Evolutionary conservation across 31 red algal genomes (phyloP).

Genomic region (Odonthalia washingtoniensis): DNA sequence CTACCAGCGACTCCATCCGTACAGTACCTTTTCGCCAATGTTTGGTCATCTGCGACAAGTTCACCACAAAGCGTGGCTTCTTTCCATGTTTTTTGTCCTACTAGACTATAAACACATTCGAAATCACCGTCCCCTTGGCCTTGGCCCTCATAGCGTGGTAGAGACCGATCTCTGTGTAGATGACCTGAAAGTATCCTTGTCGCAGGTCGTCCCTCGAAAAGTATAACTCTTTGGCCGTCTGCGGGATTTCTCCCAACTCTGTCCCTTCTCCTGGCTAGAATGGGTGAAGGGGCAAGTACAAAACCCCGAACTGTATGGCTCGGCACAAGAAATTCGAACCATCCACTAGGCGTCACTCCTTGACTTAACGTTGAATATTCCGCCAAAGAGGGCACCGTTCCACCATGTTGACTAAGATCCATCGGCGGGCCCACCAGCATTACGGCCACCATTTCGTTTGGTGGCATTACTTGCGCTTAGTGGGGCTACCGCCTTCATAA

Average conservation of each 20-base stretch:
- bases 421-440: background rate
- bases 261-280: constrained; percentile 7
- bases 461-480: constrained; percentile 41
- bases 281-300: background rate
- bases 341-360: constrained; percentile 17
- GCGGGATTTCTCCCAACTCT: background rate
- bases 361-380: background rate
- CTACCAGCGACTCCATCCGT: constrained; percentile 39
- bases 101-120: constrained; percentile 26
- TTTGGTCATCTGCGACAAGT: constrained; percentile 38
- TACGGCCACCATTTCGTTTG: background rate
- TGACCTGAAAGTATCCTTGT: background rate
- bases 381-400: constrained; percentile 34
- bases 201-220: background rate
- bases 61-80: constrained; percentile 43
- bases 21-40: constrained; percentile 38
- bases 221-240: background rate
- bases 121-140: constrained; percentile 11
- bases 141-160: constrained; percentile 7
- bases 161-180: constrained; percentile 14
- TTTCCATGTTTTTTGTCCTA: background rate
- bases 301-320: constrained; percentile 31
- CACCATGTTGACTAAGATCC: background rate
- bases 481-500: constrained; percentile 47
- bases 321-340: background rate